phyloP scores from a whole-genome alignment of 345 rosid species.

The Sapria himalayana region DNA sequence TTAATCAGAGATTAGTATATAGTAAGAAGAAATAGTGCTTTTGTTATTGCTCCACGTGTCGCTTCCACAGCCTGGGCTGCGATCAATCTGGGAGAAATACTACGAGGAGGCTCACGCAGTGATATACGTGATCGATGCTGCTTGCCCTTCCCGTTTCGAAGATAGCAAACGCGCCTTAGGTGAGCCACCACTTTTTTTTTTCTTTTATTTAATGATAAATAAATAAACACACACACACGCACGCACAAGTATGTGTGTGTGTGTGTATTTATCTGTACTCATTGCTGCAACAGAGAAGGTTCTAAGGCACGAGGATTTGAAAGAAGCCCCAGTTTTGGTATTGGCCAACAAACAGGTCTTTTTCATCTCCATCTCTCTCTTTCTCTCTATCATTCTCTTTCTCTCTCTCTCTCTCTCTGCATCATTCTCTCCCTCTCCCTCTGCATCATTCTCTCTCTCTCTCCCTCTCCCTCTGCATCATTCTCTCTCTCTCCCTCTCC shows the following conservation, averaged over 20 bases:
- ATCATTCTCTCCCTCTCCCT: not conserved
- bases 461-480: not conserved
- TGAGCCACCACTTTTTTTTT: no score
- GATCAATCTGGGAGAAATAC: conserved; percentile 98
- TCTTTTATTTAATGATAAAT: no score
- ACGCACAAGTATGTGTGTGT: no score
- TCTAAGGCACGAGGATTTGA: conserved; percentile 86
- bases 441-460: not conserved
- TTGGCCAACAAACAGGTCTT: conserved; percentile 94
- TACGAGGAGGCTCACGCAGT: conserved; percentile 97
- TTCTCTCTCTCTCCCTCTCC: not conserved
- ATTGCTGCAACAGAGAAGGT: conserved; percentile 63
- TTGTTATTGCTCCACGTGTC: no score
- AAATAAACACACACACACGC: no score
- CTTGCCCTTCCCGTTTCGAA: conserved; percentile 85
- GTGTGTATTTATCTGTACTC: no score
- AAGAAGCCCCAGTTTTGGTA: conserved; percentile 83
- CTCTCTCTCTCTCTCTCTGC: not conserved
- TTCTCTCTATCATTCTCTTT: not conserved
- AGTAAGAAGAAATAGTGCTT: no score
- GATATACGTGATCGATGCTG: conserved; percentile 77
- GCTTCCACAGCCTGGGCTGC: conserved; percentile 85
- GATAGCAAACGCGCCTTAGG: conserved; percentile 91
- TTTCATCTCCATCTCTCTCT: not conserved
- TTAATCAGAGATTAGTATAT: no score